Conservation (phyloP, 176 grass and related monocot genomes). For the Dendrocalamus sinicus region DNA sequence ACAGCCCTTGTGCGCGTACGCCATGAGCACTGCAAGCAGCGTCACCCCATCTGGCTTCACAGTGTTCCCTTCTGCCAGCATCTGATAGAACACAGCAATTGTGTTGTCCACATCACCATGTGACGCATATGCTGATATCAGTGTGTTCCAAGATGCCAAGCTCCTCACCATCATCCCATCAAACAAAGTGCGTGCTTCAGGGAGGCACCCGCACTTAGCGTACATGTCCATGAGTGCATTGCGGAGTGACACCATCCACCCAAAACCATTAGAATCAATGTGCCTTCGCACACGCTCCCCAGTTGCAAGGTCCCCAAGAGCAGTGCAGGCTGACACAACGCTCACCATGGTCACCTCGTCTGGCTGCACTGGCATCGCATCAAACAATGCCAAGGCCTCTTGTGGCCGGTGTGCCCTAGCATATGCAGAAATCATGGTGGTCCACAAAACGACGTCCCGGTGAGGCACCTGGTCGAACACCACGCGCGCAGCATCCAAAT, state of each 20-base stretch:
- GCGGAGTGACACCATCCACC: conserved; percentile 63
- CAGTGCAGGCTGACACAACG: conserved; percentile 58
- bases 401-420: conserved; percentile 29
- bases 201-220: conserved; percentile 56
- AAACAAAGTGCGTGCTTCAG: conserved; percentile 51
- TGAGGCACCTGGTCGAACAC: conserved; percentile 61
- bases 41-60: conserved; percentile 59
- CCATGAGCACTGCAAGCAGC: conserved; percentile 47
- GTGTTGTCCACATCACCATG: conserved; percentile 50
- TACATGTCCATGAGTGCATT: conserved; percentile 72
- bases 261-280: conserved; percentile 57
- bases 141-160: conserved; percentile 55
- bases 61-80: conserved; percentile 39
- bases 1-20: conserved; percentile 49
- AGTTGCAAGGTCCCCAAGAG: conserved; percentile 60
- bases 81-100: conserved; percentile 47
- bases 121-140: conserved; percentile 61
- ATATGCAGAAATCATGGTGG: conserved; percentile 62
- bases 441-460: conserved; percentile 63
- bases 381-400: conserved; percentile 61
- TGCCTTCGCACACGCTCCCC: conserved; percentile 46
- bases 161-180: conserved; percentile 45
- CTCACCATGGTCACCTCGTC: conserved; percentile 72
- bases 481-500: conserved; percentile 42
- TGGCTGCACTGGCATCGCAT: conserved; percentile 51